Percentiles rank a stretch among this genome's conserved stretches.
phyloP scores from a whole-genome alignment of 345 rosid species.

The Turnera subulata region DNA sequence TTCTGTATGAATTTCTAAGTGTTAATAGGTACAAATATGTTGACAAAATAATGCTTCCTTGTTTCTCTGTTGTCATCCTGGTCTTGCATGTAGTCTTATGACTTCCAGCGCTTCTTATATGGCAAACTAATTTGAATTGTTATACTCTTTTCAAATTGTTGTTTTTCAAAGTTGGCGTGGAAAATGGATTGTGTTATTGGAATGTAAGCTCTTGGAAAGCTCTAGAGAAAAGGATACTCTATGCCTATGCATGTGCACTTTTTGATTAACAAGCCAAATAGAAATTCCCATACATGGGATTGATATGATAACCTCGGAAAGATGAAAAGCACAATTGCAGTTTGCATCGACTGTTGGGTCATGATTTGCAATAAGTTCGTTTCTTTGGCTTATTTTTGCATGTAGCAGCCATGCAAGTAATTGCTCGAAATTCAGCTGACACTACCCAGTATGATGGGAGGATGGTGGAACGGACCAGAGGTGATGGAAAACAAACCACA shows the following conservation, averaged over 20 bases:
- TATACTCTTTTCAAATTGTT: too few relatives aligned
- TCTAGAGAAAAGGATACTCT: neutral
- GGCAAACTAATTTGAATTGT: too few relatives aligned
- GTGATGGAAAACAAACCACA: constrained; percentile 57
- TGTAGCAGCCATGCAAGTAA: constrained; percentile 39
- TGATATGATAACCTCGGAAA: too few relatives aligned
- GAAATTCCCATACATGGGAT: too few relatives aligned
- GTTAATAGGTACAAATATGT: too few relatives aligned
- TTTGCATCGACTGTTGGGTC: too few relatives aligned
- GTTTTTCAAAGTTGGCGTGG: neutral
- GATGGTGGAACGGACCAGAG: constrained; percentile 41
- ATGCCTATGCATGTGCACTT: too few relatives aligned
- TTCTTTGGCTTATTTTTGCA: constrained; percentile 8
- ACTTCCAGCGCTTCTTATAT: too few relatives aligned
- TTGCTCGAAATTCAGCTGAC: constrained; percentile 37
- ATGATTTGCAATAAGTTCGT: constrained; percentile 9
- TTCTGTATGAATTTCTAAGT: neutral
- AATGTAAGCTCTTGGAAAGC: neutral
- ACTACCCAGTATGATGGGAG: constrained; percentile 34
- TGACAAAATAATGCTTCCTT: too few relatives aligned
- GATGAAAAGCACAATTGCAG: neutral
- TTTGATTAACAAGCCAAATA: too few relatives aligned
- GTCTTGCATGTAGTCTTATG: too few relatives aligned
- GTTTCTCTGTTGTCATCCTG: too few relatives aligned
- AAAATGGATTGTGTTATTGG: constrained; percentile 1